Conservation (phyloP, 2,329 filamentous ascomycete species). For the Cladosporium sp. region DNA sequence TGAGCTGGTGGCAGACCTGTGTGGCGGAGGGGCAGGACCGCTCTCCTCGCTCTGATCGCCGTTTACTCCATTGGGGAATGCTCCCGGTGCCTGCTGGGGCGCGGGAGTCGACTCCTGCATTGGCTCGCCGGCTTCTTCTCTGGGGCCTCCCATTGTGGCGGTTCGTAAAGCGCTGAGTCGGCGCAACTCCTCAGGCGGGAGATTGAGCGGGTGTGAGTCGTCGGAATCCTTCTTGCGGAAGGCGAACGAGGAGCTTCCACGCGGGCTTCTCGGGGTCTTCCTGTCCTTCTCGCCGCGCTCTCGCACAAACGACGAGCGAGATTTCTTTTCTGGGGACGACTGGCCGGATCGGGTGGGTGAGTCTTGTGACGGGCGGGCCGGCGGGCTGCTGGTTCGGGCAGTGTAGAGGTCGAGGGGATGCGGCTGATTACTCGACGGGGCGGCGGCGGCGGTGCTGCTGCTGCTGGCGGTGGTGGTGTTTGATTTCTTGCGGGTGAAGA, state of each 20-base stretch:
- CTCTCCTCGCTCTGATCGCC: conserved; percentile 43
- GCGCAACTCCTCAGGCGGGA: conserved; percentile 84
- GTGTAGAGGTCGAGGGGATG: conserved; percentile 11
- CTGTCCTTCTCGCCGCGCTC: conserved; percentile 26
- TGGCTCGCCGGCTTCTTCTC: conserved; percentile 28
- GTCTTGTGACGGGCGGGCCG: conserved; percentile 16
- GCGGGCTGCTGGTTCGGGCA: conserved; percentile 9
- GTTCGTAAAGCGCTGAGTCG: conserved; percentile 63
- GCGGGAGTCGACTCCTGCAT: conserved; percentile 37
- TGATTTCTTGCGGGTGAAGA: conserved; percentile 28
- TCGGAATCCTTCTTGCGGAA: conserved; percentile 35
- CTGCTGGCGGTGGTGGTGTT: conserved; percentile 13
- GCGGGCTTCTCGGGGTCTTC: conserved; percentile 25
- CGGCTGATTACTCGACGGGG: conserved; percentile 6
- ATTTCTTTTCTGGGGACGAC: conserved; percentile 27
- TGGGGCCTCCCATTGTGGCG: conserved; percentile 28
- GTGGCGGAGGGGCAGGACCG: conserved; percentile 69
- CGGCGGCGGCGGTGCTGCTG: background rate
- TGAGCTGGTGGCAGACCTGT: conserved; percentile 52
- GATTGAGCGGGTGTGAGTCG: conserved; percentile 83
- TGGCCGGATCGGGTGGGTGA: conserved; percentile 15
- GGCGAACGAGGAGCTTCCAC: conserved; percentile 29
- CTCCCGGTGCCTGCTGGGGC: conserved; percentile 37
- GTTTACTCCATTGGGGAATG: conserved; percentile 53
- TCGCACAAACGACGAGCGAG: conserved; percentile 26